phyloP scores from a whole-genome alignment of 257 asterid genomes.

The Petunia secreta region DNA sequence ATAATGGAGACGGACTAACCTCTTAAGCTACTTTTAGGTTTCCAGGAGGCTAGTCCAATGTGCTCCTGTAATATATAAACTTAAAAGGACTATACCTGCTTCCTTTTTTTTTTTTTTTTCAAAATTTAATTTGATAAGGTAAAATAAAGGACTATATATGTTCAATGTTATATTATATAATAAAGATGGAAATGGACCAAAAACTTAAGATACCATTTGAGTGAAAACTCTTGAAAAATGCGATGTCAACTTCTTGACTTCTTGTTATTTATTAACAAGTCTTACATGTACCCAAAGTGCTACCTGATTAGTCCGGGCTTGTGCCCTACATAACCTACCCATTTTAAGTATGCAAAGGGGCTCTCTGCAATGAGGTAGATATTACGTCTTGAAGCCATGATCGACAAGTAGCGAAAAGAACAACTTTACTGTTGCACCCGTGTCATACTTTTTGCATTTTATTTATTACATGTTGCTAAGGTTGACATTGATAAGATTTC shows the following conservation, averaged over 20 bases:
- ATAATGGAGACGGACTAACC: too few relatives aligned
- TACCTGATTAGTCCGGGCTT: background rate
- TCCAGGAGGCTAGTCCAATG: too few relatives aligned
- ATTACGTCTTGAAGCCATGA: background rate
- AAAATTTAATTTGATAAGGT: too few relatives aligned
- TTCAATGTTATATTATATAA: background rate
- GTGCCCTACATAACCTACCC: background rate
- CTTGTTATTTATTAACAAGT: background rate
- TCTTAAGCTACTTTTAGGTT: too few relatives aligned
- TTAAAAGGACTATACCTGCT: too few relatives aligned
- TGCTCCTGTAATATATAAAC: too few relatives aligned
- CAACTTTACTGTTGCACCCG: slow-evolving; percentile 9
- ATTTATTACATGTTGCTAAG: background rate
- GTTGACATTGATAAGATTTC: background rate
- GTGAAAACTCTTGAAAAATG: background rate
- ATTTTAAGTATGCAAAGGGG: background rate
- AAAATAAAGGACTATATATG: background rate
- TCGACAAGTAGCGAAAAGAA: background rate
- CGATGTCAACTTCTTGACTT: background rate
- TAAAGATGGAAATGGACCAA: background rate
- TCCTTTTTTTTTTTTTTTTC: too few relatives aligned
- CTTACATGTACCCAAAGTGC: background rate
- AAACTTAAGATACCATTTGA: slow-evolving; percentile 1
- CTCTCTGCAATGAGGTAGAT: background rate
- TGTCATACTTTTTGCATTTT: background rate